Evolutionary conservation across 441 rosid species (phyloP).

Genomic region (Erysimum pusillum): DNA sequence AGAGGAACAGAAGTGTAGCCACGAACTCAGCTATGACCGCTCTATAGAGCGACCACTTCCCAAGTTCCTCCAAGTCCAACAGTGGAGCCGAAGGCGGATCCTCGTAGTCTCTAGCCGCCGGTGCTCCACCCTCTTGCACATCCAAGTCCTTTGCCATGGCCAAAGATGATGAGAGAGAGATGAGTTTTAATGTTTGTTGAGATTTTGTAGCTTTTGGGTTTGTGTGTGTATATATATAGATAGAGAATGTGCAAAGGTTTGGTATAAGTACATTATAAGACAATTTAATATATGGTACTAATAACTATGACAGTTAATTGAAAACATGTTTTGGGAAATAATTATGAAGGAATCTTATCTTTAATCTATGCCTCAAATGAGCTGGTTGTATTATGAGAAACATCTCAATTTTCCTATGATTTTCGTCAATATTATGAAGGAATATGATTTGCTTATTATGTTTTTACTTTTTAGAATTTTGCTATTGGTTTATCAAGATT

Average conservation of each 20-base stretch:
- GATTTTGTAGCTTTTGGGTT: constrained; percentile 25
- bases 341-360: constrained; percentile 30
- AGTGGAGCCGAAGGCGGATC: constrained; percentile 65
- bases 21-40: constrained; percentile 68
- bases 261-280: constrained; percentile 38
- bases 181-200: constrained; percentile 31
- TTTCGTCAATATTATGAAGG: constrained; percentile 12
- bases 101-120: constrained; percentile 55
- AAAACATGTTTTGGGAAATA: not conserved
- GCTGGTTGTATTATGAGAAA: constrained; percentile 34
- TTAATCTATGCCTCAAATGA: constrained; percentile 36
- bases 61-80: constrained; percentile 57
- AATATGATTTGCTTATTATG: not conserved
- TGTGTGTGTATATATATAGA: constrained; percentile 6
- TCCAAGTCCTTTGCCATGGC: constrained; percentile 71
- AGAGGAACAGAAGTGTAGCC: constrained; percentile 66
- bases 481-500: not conserved
- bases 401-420: constrained; percentile 7
- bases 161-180: constrained; percentile 32
- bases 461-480: not conserved
- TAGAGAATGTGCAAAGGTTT: constrained; percentile 12
- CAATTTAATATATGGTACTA: constrained; percentile 7
- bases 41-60: constrained; percentile 64
- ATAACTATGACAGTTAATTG: constrained; percentile 34
- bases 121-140: constrained; percentile 52